These are phyloP conservation scores for Barnettozyma wickerhamii DNA, from an alignment of 805 yeast genomes.

Conservation along the genomic window DNA sequence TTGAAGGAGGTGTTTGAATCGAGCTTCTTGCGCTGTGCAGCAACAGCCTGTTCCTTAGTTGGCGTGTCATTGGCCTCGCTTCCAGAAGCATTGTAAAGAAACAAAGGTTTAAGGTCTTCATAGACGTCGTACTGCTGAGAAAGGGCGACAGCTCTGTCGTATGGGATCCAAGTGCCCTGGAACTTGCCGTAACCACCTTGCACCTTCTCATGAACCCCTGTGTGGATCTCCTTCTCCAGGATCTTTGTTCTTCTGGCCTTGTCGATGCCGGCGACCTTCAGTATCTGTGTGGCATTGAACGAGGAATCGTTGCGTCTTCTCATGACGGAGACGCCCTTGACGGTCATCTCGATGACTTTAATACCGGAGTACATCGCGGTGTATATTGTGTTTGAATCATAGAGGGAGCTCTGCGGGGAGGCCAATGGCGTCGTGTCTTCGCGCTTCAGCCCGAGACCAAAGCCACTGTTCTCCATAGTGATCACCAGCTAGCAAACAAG, in stretches of 20 bases:
- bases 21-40: slow-evolving; percentile 29
- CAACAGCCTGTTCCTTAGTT: slow-evolving; percentile 44
- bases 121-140: slow-evolving; percentile 55
- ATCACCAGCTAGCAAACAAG: background rate
- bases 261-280: slow-evolving; percentile 72
- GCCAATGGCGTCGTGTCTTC: slow-evolving; percentile 6
- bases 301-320: slow-evolving; percentile 71
- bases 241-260: slow-evolving; percentile 74
- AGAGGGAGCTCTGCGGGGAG: slow-evolving; percentile 6
- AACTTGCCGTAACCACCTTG: slow-evolving; percentile 85
- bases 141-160: slow-evolving; percentile 57
- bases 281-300: slow-evolving; percentile 80
- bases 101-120: slow-evolving; percentile 60
- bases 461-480: background rate
- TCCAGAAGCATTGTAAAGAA: slow-evolving; percentile 39
- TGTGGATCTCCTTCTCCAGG: slow-evolving; percentile 68
- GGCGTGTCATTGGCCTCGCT: slow-evolving; percentile 38
- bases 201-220: slow-evolving; percentile 65
- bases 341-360: slow-evolving; percentile 74
- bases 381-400: slow-evolving; percentile 40
- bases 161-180: slow-evolving; percentile 86
- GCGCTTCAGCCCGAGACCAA: slow-evolving; percentile 6
- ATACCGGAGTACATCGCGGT: slow-evolving; percentile 77
- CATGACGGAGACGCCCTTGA: slow-evolving; percentile 70
- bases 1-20: slow-evolving; percentile 9